These are phyloP conservation scores for Pleurotus sapidus DNA, from an alignment of 768 basidiomycete species.

Conservation along the genomic window DNA sequence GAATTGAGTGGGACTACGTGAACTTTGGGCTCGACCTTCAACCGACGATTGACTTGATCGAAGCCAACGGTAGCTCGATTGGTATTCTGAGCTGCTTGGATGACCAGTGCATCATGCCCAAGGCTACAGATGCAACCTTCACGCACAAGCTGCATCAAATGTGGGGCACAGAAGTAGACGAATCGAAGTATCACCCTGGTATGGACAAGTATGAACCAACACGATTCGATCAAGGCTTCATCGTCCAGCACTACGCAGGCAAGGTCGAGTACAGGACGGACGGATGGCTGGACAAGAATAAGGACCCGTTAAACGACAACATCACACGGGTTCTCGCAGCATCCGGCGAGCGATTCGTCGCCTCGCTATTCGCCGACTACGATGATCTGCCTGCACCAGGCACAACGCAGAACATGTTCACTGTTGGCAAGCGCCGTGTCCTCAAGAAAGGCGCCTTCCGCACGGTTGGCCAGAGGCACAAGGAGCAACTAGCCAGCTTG, in stretches of 20 bases:
- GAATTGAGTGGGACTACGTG: conserved; percentile 96
- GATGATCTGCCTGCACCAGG: conserved; percentile 41
- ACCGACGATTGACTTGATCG: conserved; percentile 98
- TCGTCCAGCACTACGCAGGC: conserved; percentile 94
- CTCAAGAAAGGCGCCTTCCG: conserved; percentile 97
- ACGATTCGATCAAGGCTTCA: conserved; percentile 91
- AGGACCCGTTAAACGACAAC: conserved; percentile 97
- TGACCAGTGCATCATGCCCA: conserved; percentile 99
- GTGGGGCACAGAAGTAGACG: conserved; percentile 55
- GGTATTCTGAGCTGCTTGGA: conserved; percentile 93
- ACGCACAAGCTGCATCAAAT: conserved; percentile 85
- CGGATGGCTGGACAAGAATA: conserved; percentile 99
- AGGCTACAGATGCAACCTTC: conserved; percentile 92
- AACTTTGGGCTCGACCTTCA: conserved; percentile 98
- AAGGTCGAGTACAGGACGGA: conserved; percentile 95
- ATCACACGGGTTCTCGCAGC: conserved; percentile 83
- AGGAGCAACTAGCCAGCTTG: conserved; percentile 88
- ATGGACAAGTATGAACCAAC: conserved; percentile 82
- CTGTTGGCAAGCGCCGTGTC: conserved; percentile 63
- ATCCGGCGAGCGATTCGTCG: conserved; percentile 81
- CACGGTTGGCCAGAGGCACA: conserved; percentile 93
- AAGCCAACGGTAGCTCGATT: conserved; percentile 74
- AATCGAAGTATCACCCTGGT: conserved; percentile 65
- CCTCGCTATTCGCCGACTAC: conserved; percentile 82
- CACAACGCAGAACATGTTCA: conserved; percentile 34